Percentiles rank a stretch among this genome's conserved stretches.
Conservation (phyloP, 345 rosid genomes). For the Populus deltoides region DNA sequence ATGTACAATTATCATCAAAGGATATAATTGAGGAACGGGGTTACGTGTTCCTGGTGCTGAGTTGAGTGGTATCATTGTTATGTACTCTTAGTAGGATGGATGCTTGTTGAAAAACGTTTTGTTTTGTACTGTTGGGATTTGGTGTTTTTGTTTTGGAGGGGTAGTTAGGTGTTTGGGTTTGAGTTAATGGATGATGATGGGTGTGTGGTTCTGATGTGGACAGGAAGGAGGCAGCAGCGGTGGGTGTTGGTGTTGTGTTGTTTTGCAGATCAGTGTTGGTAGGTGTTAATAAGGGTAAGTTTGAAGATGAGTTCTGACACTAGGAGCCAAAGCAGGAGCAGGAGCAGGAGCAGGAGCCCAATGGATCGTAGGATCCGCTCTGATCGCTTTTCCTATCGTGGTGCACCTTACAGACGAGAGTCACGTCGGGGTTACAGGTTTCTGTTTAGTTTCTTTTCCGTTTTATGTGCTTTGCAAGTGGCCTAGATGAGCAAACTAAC, state of each 20-base stretch:
- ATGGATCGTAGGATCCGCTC: slow-evolving; percentile 85
- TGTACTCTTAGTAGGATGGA: slow-evolving; percentile 35
- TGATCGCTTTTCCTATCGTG: slow-evolving; percentile 73
- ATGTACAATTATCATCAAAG: slow-evolving; percentile 20
- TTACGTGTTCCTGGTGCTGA: slow-evolving; percentile 25
- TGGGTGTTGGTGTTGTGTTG: slow-evolving; percentile 40
- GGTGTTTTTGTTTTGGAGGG: slow-evolving; percentile 53
- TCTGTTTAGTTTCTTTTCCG: slow-evolving; percentile 23
- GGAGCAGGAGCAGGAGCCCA: slow-evolving; percentile 71
- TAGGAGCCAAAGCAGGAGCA: slow-evolving; percentile 73
- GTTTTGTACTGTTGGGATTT: slow-evolving; percentile 37
- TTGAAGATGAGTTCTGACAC: slow-evolving; percentile 62
- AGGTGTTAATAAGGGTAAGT: slow-evolving; percentile 39
- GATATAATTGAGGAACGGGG: slow-evolving; percentile 33
- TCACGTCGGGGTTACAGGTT: slow-evolving; percentile 86
- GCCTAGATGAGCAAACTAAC: slow-evolving; percentile 1
- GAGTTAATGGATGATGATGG: slow-evolving; percentile 56
- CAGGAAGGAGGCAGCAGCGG: slow-evolving; percentile 60
- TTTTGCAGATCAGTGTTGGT: slow-evolving; percentile 45
- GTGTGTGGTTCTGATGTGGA: slow-evolving; percentile 72
- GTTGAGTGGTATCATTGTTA: slow-evolving; percentile 15
- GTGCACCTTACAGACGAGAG: slow-evolving; percentile 86
- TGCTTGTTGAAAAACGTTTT: slow-evolving; percentile 36
- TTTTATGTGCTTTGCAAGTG: slow-evolving; percentile 9
- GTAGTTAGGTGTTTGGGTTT: slow-evolving; percentile 38